These are phyloP conservation scores for Limnomonas spitsbergensis DNA, from an alignment of 139 green algal species.

Conservation along the genomic window DNA sequence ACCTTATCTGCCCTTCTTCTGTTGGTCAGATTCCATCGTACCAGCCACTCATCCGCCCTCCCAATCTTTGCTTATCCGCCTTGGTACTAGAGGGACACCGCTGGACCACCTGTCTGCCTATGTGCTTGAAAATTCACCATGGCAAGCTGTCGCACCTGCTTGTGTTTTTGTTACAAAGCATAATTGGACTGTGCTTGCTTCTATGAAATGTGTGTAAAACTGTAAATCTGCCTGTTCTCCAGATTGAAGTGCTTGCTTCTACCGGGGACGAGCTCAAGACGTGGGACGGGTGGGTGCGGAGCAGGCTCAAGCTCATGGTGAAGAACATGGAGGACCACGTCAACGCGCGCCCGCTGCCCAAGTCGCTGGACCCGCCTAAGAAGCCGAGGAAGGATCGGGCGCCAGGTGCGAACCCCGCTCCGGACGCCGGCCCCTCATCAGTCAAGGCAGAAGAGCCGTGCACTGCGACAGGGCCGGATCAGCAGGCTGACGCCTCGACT, in stretches of 20 bases:
- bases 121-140: too few relatives aligned
- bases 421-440: background rate
- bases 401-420: background rate
- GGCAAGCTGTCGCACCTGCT: too few relatives aligned
- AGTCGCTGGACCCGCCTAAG: constrained; percentile 35
- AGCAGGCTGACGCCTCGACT: background rate
- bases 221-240: background rate
- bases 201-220: too few relatives aligned
- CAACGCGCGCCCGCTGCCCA: constrained; percentile 65
- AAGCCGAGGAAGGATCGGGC: background rate
- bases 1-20: background rate
- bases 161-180: too few relatives aligned
- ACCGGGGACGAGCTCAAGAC: constrained; percentile 66
- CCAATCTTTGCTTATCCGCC: too few relatives aligned
- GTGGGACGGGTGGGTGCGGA: constrained; percentile 88
- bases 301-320: constrained; percentile 74
- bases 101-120: too few relatives aligned
- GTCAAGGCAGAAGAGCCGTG: background rate
- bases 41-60: too few relatives aligned
- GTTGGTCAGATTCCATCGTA: too few relatives aligned
- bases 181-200: too few relatives aligned
- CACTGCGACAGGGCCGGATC: background rate
- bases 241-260: constrained; percentile 76
- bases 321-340: constrained; percentile 62
- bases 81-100: too few relatives aligned